Evolutionary conservation across 805 yeast species (phyloP).

Genomic region (Torulaspora franciscae): DNA sequence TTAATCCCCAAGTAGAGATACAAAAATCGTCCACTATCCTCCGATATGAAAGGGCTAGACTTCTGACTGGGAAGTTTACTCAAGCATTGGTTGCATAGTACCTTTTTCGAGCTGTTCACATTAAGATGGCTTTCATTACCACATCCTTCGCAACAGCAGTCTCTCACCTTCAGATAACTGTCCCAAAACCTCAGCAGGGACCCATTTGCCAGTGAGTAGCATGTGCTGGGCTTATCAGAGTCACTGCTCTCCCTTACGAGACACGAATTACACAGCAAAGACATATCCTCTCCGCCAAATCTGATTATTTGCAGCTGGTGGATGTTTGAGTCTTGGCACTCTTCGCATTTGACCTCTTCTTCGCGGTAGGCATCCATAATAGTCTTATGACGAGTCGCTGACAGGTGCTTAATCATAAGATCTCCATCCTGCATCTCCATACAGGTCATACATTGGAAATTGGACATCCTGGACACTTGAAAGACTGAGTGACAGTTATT

Average conservation of each 20-base stretch:
- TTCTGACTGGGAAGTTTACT: constrained; percentile 18
- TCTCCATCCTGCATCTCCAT: constrained; percentile 33
- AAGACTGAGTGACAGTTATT: background rate
- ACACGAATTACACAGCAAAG: constrained; percentile 46
- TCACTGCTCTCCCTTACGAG: constrained; percentile 35
- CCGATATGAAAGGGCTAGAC: constrained; percentile 37
- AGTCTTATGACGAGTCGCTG: constrained; percentile 50
- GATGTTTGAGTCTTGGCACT: constrained; percentile 49
- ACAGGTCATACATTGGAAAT: constrained; percentile 47
- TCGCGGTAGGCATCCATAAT: constrained; percentile 35
- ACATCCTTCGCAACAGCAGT: constrained; percentile 46
- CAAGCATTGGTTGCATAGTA: constrained; percentile 45
- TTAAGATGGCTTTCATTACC: constrained; percentile 39
- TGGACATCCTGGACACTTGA: constrained; percentile 9
- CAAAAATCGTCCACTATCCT: constrained; percentile 45
- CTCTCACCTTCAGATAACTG: constrained; percentile 47
- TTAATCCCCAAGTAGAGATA: constrained; percentile 46
- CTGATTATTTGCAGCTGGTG: constrained; percentile 49
- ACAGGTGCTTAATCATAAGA: constrained; percentile 49
- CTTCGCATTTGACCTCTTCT: constrained; percentile 51
- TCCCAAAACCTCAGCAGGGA: constrained; percentile 47
- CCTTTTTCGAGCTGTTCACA: constrained; percentile 31
- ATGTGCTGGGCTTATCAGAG: constrained; percentile 43
- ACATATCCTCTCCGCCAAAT: constrained; percentile 53
- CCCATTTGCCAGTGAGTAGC: constrained; percentile 51